A percentile compares a stretch with the other conserved stretches of the same genome.
phyloP scores from a whole-genome alignment of 108 stramenopile genomes.

The Fragilariopsis cylindrus region DNA sequence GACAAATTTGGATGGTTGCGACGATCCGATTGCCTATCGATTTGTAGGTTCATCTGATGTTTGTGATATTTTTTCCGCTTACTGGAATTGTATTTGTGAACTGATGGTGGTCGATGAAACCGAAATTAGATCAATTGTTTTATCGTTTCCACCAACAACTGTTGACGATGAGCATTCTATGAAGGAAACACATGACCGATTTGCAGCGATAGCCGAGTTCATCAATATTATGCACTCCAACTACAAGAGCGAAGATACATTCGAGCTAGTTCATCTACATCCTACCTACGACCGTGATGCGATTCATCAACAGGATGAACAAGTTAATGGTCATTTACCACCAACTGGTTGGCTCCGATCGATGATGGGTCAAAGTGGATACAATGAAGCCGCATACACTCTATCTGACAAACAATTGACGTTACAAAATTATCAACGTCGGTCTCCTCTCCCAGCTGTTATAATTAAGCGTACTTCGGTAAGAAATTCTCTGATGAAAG shows the following conservation, averaged over 20 bases:
- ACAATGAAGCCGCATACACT: constrained; percentile 1
- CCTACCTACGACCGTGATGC: constrained; percentile 60
- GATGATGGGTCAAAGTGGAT: constrained; percentile 43
- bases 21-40: constrained; percentile 55
- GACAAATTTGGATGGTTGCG: constrained; percentile 44
- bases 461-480: constrained; percentile 52
- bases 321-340: constrained; percentile 56
- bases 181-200: constrained; percentile 45
- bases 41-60: constrained; percentile 43
- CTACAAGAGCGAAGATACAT: constrained; percentile 54
- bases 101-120: constrained; percentile 51
- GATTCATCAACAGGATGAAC: constrained; percentile 31
- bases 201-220: constrained; percentile 65
- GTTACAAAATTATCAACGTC: constrained; percentile 62
- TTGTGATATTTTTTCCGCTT: constrained; percentile 55
- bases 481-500: neutral
- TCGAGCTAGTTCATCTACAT: constrained; percentile 68
- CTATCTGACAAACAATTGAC: constrained; percentile 57
- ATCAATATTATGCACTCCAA: constrained; percentile 61
- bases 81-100: constrained; percentile 83
- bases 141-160: constrained; percentile 56
- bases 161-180: constrained; percentile 1
- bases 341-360: constrained; percentile 63
- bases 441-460: constrained; percentile 71
- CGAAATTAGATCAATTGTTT: constrained; percentile 44